These are phyloP conservation scores for Claviceps monticola DNA, from an alignment of 2,329 filamentous ascomycete species.

Conservation along the genomic window DNA sequence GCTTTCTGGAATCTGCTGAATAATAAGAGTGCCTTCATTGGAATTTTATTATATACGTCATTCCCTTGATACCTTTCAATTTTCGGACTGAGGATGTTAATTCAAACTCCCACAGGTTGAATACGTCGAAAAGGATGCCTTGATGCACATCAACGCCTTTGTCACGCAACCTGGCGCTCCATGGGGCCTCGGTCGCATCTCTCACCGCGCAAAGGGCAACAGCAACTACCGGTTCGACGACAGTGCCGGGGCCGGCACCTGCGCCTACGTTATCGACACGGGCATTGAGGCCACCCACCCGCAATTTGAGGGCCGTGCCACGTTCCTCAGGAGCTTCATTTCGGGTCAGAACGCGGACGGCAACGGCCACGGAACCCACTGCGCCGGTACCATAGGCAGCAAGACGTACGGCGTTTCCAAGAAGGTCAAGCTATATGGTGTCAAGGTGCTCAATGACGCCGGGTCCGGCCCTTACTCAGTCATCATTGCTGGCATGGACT, in stretches of 20 bases:
- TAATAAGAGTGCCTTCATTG: too few species aligned
- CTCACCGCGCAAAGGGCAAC: conserved; percentile 16
- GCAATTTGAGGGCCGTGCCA: conserved; percentile 22
- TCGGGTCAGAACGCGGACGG: conserved; percentile 14
- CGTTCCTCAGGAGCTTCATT: conserved; percentile 17
- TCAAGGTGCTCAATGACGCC: conserved; percentile 30
- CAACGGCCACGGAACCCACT: conserved; percentile 29
- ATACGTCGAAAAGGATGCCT: conserved; percentile 24
- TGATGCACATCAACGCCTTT: conserved; percentile 12
- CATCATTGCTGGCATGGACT: conserved; percentile 33
- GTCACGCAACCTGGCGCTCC: conserved; percentile 11
- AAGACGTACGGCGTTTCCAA: conserved; percentile 27
- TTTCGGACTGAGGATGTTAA: too few species aligned
- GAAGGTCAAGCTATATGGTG: conserved; percentile 26
- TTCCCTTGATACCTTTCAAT: too few species aligned
- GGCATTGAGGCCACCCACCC: conserved; percentile 25
- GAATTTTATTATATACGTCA: too few species aligned
- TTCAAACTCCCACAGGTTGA: conserved; percentile 12
- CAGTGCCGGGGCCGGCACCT: conserved; percentile 26
- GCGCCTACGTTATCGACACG: conserved; percentile 33
- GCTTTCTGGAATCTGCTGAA: not conserved
- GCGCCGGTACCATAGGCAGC: conserved; percentile 21
- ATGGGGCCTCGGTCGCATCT: conserved; percentile 22
- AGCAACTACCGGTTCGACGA: conserved; percentile 25
- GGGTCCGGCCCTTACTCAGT: conserved; percentile 22